A percentile compares a stretch with the other conserved stretches of the same genome.
phyloP scores from a whole-genome alignment of 306 rosid genomes.

The Quillaja saponaria region DNA sequence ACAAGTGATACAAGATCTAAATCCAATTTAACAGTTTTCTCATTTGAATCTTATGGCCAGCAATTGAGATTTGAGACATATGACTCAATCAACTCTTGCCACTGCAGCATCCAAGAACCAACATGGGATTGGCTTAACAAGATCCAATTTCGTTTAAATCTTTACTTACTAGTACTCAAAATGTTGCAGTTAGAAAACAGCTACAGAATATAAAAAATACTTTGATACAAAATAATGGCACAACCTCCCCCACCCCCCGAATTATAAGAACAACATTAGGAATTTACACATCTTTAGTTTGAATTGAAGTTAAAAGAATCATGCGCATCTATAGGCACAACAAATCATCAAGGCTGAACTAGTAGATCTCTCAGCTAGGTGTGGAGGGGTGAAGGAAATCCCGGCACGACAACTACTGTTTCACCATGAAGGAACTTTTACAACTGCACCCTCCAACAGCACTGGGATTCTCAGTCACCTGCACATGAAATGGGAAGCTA shows the following conservation, averaged over 20 bases:
- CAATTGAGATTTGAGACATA: no score
- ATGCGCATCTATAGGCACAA: slow-evolving; percentile 1
- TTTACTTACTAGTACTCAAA: no score
- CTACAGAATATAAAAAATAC: no score
- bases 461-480: slow-evolving; percentile 92
- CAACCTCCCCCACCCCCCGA: slow-evolving; percentile 10
- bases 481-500: slow-evolving; percentile 36
- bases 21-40: no score
- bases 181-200: no score
- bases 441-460: slow-evolving; percentile 98
- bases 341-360: neutral
- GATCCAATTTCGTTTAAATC: no score
- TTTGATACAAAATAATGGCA: neutral
- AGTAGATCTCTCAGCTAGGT: neutral
- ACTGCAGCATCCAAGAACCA: no score
- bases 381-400: neutral
- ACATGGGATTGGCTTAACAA: no score
- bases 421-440: slow-evolving; percentile 92
- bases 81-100: no score
- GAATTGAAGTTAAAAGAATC: slow-evolving; percentile 22
- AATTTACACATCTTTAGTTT: slow-evolving; percentile 17
- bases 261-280: slow-evolving; percentile 23
- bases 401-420: slow-evolving; percentile 43
- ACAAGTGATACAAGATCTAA: no score
- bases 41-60: no score